phyloP scores from a whole-genome alignment of 2,329 filamentous ascomycete genomes.

The Mollisiaceae sp. region DNA sequence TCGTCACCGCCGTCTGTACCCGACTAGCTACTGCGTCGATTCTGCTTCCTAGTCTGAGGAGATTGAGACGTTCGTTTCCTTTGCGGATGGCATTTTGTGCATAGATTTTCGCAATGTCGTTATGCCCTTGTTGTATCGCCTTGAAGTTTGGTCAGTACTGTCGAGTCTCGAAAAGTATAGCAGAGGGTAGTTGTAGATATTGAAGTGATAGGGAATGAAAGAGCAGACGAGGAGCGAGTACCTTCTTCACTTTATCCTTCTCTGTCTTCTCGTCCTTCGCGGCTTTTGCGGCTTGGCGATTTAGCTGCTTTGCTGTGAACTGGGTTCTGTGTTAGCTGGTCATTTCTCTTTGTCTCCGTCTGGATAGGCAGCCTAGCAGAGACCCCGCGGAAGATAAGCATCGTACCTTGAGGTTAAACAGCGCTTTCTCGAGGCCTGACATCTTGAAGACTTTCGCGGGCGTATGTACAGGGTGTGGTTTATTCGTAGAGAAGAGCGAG shows the following conservation, averaged over 20 bases:
- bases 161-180: background rate
- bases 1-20: slow-evolving; percentile 68
- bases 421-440: slow-evolving; percentile 65
- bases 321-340: slow-evolving; percentile 17
- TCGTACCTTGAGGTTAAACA: slow-evolving; percentile 64
- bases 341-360: background rate
- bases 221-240: slow-evolving; percentile 30
- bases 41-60: slow-evolving; percentile 59
- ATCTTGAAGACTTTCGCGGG: slow-evolving; percentile 44
- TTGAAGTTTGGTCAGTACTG: slow-evolving; percentile 36
- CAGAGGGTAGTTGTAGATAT: background rate
- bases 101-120: slow-evolving; percentile 67
- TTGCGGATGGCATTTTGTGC: slow-evolving; percentile 68
- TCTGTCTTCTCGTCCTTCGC: slow-evolving; percentile 65
- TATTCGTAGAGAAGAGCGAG: slow-evolving; percentile 4
- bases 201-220: background rate
- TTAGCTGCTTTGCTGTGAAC: slow-evolving; percentile 68
- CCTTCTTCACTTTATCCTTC: slow-evolving; percentile 67
- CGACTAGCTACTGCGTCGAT: slow-evolving; percentile 64
- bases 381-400: slow-evolving; percentile 27
- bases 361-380: background rate
- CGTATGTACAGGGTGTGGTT: background rate
- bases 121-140: slow-evolving; percentile 64
- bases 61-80: slow-evolving; percentile 65
- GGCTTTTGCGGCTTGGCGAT: slow-evolving; percentile 64